Conservation (phyloP, 257 asterid species). For the Fraxinus cuspidata region DNA sequence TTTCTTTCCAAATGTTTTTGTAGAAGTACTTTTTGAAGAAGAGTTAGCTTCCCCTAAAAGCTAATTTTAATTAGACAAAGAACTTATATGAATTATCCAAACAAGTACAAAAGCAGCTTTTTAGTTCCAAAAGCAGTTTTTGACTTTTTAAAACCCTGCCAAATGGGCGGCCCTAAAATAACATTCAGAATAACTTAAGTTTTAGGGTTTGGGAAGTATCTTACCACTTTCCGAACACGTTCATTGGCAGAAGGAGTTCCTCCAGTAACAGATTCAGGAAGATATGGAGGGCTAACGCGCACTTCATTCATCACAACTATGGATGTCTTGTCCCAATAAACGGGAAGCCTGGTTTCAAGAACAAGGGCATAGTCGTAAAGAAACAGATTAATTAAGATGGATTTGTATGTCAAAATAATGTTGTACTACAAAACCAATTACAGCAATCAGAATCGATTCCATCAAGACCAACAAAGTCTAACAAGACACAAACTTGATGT, state of each 20-base stretch:
- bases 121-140: too few relatives aligned
- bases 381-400: conserved; percentile 3
- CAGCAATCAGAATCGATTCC: not conserved
- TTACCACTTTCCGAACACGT: conserved; percentile 96
- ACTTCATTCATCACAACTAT: conserved; percentile 98
- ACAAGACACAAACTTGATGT: not conserved
- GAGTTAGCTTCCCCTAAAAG: too few relatives aligned
- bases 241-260: conserved; percentile 98
- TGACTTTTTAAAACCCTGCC: too few relatives aligned
- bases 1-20: too few relatives aligned
- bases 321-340: conserved; percentile 87
- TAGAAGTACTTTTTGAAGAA: too few relatives aligned
- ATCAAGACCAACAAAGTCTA: not conserved
- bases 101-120: too few relatives aligned
- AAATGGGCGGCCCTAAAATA: not conserved
- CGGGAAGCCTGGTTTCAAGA: conserved; percentile 72
- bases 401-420: conserved; percentile 2
- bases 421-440: not conserved
- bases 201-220: conserved; percentile 15
- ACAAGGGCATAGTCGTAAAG: not conserved
- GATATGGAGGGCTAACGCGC: conserved; percentile 91
- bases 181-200: not conserved
- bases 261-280: conserved; percentile 82
- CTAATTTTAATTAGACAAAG: too few relatives aligned
- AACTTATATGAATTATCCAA: too few relatives aligned